Base-by-base conservation (phyloP, 2,329 filamentous ascomycete species). In the Xylariaceae sp. region DNA sequence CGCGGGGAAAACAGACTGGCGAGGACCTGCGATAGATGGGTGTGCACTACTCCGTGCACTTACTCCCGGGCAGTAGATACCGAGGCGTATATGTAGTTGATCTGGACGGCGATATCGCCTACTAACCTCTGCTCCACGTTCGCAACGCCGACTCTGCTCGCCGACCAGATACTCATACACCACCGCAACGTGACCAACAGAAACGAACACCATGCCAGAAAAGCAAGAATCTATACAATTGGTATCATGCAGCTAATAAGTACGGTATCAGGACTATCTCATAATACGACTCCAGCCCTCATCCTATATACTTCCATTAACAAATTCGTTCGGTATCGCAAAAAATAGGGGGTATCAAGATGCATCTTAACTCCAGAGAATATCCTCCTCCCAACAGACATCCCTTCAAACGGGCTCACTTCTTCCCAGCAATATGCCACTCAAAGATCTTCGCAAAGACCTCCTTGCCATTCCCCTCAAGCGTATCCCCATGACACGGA, bases 401-500 rank as follows among this genome's bases (percentile, higher is more conserved):
- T 30, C 23, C 23, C 23, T 30, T 30, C 23, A 30, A 39, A 42
- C 37, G 10, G 45, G 48, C 39, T 63, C 60, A 72, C 63, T 73
- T 73, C 59, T 70, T 67, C 56, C 70, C 68, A 53, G 83, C 77
- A 70, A 96, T 72, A 77, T 95, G 89, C 92, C 92, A 97, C 68
- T 82, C 82, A 75, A 96, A 90, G 10, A 95, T 80, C 73, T 89
- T 90, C 68, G 82, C 77, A 65, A 93, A 96, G 13, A 89, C 78
- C 9, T 81, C 82, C 79, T 95, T 96, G 8, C 83, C 92, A 63
- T 78, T 73, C 1, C 77, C 79, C 73, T 94, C 88, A 65, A 97
- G 86, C 13, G 89, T 87, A 76, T 99, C 94, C 7, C 94, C 94
- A 75, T 99, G 94, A 73, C 93, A 97, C 0, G 93, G 92, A 61